Evolutionary conservation across 202 grass and related monocot species (phyloP).

Genomic region (Carex sylvatica): DNA sequence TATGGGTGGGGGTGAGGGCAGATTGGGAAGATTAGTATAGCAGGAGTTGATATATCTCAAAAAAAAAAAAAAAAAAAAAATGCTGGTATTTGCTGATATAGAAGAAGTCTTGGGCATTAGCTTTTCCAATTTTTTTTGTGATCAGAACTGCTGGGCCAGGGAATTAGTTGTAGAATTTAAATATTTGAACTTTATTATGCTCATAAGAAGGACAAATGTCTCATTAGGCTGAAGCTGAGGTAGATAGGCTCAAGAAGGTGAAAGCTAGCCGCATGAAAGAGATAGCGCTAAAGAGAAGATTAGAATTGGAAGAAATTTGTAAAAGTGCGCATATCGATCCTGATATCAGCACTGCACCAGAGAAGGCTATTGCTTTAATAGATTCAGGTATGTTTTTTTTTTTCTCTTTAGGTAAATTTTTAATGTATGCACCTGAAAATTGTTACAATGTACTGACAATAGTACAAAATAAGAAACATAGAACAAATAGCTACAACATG

Average conservation of each 20-base stretch:
- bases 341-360: constrained; percentile 71
- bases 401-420: background rate
- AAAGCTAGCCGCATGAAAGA: constrained; percentile 90
- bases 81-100: no score
- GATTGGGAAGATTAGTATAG: no score
- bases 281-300: constrained; percentile 80
- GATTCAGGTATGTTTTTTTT: constrained; percentile 56
- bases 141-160: no score
- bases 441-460: background rate
- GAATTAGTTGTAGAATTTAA: background rate
- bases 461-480: background rate
- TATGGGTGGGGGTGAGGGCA: no score
- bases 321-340: constrained; percentile 64
- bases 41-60: no score
- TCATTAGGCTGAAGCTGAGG: constrained; percentile 74
- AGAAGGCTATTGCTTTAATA: constrained; percentile 64
- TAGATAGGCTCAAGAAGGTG: constrained; percentile 58
- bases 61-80: no score
- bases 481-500: background rate
- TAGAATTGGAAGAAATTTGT: constrained; percentile 80
- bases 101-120: no score
- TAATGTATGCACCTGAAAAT: background rate
- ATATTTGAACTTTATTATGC: background rate
- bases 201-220: background rate
- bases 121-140: no score